phyloP scores from a whole-genome alignment of 257 asterid species.

The Forsythia viridissima region DNA sequence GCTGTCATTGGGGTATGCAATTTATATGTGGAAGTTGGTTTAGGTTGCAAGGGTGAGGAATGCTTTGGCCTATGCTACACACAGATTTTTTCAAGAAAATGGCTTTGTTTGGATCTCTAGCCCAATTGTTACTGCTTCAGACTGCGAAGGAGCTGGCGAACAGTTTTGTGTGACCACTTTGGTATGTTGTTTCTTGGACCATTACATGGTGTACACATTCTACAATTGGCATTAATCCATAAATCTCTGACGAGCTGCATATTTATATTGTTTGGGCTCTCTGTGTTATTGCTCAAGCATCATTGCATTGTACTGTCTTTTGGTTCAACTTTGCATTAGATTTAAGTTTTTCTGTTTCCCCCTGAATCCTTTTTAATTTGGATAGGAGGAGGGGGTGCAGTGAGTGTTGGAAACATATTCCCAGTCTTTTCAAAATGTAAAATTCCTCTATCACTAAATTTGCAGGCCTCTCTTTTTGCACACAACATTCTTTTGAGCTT shows the following conservation, averaged over 20 bases:
- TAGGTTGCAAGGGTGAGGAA: constrained; percentile 97
- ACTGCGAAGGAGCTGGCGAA: constrained; percentile 99
- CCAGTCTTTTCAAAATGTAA: neutral
- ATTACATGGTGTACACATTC: neutral
- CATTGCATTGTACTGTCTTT: neutral
- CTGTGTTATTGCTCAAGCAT: constrained; percentile 3
- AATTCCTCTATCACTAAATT: constrained; percentile 7
- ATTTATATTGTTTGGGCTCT: neutral
- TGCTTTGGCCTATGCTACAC: constrained; percentile 93
- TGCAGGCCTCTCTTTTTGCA: neutral
- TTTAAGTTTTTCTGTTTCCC: neutral
- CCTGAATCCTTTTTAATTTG: neutral
- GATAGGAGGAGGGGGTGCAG: neutral
- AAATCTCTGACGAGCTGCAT: constrained; percentile 20
- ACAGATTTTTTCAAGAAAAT: constrained; percentile 90
- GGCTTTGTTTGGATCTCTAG: constrained; percentile 98
- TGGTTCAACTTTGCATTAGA: constrained; percentile 13
- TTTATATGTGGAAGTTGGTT: constrained; percentile 25
- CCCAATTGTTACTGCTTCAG: constrained; percentile 97
- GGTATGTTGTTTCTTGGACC: constrained; percentile 55
- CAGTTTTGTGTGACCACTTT: constrained; percentile 96
- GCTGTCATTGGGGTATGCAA: neutral
- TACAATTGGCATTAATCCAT: constrained; percentile 22
- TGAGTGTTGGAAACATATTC: neutral
- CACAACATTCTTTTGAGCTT: neutral